Evolutionary conservation across 2,329 filamentous ascomycete species (phyloP).

Genomic region (Beauveria australis): DNA sequence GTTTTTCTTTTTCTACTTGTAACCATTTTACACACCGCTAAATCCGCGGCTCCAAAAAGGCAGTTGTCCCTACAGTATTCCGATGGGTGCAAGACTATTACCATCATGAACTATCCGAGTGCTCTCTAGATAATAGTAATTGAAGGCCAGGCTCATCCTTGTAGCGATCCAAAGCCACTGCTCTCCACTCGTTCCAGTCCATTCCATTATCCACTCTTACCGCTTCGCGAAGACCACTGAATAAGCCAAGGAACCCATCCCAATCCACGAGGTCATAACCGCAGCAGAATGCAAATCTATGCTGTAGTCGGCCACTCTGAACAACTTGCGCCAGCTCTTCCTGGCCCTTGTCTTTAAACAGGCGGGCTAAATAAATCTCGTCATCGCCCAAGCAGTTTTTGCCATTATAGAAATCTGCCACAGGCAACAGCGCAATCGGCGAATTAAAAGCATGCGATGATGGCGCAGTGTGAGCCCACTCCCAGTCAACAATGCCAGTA

Average conservation of each 20-base stretch:
- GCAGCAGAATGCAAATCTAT: slow-evolving; percentile 33
- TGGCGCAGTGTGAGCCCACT: slow-evolving; percentile 5
- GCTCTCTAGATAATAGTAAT: slow-evolving; percentile 13
- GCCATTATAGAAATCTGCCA: slow-evolving; percentile 33
- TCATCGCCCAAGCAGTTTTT: slow-evolving; percentile 27
- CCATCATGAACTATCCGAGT: neutral
- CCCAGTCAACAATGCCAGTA: slow-evolving; percentile 3
- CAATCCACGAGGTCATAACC: slow-evolving; percentile 34
- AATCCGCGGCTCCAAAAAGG: no score
- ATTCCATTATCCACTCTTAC: slow-evolving; percentile 25
- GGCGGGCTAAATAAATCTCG: slow-evolving; percentile 27
- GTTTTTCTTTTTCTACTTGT: no score
- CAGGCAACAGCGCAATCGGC: slow-evolving; percentile 22
- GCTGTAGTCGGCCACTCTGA: slow-evolving; percentile 28
- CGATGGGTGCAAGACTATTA: no score
- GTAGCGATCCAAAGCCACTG: slow-evolving; percentile 26
- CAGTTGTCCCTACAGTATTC: no score
- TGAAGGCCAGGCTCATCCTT: slow-evolving; percentile 18
- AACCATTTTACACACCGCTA: no score
- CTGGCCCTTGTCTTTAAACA: slow-evolving; percentile 24
- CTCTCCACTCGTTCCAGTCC: slow-evolving; percentile 32
- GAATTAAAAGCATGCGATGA: slow-evolving; percentile 1
- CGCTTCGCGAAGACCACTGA: slow-evolving; percentile 29
- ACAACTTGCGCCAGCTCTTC: slow-evolving; percentile 28
- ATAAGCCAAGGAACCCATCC: slow-evolving; percentile 34